Percentiles rank a stretch among this genome's conserved stretches.
phyloP scores from a whole-genome alignment of 2,329 filamentous ascomycete genomes.

The Apiospora sp. region DNA sequence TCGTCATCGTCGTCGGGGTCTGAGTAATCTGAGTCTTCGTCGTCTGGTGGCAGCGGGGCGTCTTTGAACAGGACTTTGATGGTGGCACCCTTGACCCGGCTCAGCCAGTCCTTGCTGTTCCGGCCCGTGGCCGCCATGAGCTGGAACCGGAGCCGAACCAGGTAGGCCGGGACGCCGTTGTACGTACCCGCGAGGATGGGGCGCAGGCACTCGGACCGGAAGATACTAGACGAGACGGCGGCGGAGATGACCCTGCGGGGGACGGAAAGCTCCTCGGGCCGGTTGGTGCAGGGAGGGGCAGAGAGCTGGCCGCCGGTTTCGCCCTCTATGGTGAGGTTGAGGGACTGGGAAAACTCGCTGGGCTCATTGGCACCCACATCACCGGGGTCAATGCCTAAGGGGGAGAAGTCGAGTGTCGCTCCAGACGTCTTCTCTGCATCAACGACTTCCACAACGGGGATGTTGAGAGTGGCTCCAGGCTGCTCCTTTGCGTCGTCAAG shows the following conservation, averaged over 20 bases:
- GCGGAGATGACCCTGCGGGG: not conserved
- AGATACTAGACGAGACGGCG: not conserved
- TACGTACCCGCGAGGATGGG: not conserved
- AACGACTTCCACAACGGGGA: not conserved
- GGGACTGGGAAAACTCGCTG: not conserved
- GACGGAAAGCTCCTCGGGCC: not conserved
- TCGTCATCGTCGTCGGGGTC: not conserved
- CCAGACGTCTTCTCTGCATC: not conserved
- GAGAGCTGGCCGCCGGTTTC: conserved; percentile 4
- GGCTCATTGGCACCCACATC: not conserved
- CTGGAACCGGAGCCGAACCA: conserved; percentile 1
- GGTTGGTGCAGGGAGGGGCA: not conserved
- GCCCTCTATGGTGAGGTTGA: not conserved
- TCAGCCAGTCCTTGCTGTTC: not conserved
- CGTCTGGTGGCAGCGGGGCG: not conserved
- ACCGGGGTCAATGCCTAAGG: not conserved
- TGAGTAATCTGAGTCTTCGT: not conserved
- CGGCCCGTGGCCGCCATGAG: not conserved
- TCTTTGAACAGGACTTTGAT: conserved; percentile 2
- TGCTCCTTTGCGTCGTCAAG: not conserved
- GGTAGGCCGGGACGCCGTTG: not conserved
- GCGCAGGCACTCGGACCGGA: not conserved
- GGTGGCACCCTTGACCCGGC: not conserved
- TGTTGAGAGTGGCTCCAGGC: not conserved
- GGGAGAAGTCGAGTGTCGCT: not conserved